phyloP scores from a whole-genome alignment of 495 filamentous ascomycete species.

The Aspergillus olivimuriae region DNA sequence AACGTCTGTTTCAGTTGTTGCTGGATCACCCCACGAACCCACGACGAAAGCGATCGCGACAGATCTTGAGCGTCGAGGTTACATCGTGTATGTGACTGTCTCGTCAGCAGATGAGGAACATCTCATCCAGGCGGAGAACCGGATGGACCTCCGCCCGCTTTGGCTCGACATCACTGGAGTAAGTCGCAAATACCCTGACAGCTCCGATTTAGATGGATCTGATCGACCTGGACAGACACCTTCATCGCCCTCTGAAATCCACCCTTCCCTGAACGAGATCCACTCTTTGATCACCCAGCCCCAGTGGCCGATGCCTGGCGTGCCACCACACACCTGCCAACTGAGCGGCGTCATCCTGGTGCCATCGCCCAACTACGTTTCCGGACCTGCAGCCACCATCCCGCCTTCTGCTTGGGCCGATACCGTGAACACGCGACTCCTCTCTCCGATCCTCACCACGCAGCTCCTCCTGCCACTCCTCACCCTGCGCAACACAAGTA shows the following conservation, averaged over 20 bases:
- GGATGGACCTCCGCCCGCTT: constrained; percentile 74
- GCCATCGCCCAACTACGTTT: constrained; percentile 52
- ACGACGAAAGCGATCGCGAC: constrained; percentile 71
- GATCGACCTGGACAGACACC: constrained; percentile 38
- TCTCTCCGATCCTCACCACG: constrained; percentile 80
- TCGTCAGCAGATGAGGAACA: constrained; percentile 75
- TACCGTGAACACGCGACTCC: constrained; percentile 81
- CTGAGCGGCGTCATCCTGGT: constrained; percentile 76
- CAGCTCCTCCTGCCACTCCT: constrained; percentile 84
- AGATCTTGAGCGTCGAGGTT: constrained; percentile 86
- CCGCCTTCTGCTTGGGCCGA: constrained; percentile 78
- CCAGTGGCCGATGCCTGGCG: constrained; percentile 62
- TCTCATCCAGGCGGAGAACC: constrained; percentile 62
- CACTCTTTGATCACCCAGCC: constrained; percentile 59
- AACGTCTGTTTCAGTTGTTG: constrained; percentile 51
- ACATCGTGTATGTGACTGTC: constrained; percentile 86
- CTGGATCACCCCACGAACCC: constrained; percentile 73
- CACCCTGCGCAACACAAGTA: constrained; percentile 41
- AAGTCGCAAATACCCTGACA: constrained; percentile 4
- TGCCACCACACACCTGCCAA: constrained; percentile 64
- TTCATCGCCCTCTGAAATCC: constrained; percentile 49
- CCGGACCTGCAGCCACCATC: constrained; percentile 75
- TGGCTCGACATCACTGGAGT: constrained; percentile 69
- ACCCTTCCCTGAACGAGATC: constrained; percentile 46
- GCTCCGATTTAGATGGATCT: not conserved